Evolutionary conservation across 106 monocot genomes (phyloP), one percentile per base, ranked within the genome.

Genomic region (Acorus gramineus): DNA sequence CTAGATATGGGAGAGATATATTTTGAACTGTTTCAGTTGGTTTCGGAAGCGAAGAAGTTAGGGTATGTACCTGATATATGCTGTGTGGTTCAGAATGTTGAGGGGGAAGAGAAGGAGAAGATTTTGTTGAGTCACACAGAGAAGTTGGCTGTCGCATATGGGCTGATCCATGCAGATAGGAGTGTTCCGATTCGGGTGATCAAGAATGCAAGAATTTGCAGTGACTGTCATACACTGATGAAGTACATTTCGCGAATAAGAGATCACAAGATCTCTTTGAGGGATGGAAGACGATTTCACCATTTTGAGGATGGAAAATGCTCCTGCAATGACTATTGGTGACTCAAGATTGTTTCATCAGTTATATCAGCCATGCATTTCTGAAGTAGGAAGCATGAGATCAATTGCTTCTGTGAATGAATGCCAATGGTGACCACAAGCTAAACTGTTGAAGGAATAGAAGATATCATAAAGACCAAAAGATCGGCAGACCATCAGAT

Each of bases 301-400:
- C 70, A 55, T 63, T 79, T 89, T 53, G 57, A 42, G 64, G 73
- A 73, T 62, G 85, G 89, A 2, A 65, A 61, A 53, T 83, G 90
- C 62, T 82, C 89, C 11, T 90, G 90, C 52, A 76, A 75, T 48
- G 73, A 86, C 57, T 90, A 73, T 54, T 85, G 89, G 82, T 89
- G 55, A 74, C 28, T 28, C 28, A 28, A 28, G 28, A 28, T 28
- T 28, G 1, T 28, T 28, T 28, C 28, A 28, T 28, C 28, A 28
- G 28, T 28, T 28, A 28, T 28, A 28, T 28, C 28, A 28, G 28
- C 28, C 28, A 28, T 28, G 28, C 28, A 28, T 28, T 28, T 28
- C 28, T 28, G 28, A 28, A 28, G 28, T 28, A 28, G 28, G 28
- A 28, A 28, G 28, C 28, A 28, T 28, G 28, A 28, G 28, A 28